Base-by-base conservation (phyloP, 352 stramenopile genomes). In the Pythium phragmitis region DNA sequence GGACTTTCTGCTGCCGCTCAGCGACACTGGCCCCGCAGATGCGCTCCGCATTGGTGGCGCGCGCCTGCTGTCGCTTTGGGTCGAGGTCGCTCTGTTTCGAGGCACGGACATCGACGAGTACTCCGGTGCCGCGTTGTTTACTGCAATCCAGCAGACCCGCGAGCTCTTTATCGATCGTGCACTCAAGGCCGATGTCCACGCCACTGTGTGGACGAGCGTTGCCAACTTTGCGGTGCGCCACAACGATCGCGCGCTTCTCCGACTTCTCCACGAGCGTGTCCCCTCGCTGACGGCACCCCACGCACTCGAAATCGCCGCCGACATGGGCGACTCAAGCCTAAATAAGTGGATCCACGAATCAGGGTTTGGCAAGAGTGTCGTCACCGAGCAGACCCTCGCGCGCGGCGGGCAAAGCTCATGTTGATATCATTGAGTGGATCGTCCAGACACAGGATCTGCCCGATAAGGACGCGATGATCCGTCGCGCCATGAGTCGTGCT, bases 1-100 rank as follows among this genome's bases (percentile, higher is more conserved):
- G n/a, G 46, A 57, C 21, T 57, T 45, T 23, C 26, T 64, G 14
- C 14, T 64, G 14, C 57, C 57, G 17, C 48, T 64, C 7, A 17
- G 16, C 16, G 47, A 45, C 1, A 2, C 57, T 16, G 47, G 48
- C 1, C 47, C 57, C 6, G 36, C 34, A 16, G 3, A 16, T 3
- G 57, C 47, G 57, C 23, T 34, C 2, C 26, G 26, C 7, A 3
- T 64, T 16, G 57, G 57, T 26, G 48, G 57, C 57, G 0, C 1
- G 19, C 46, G 57, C 9, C 47, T 64, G 4, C 36, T 64, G 7
- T 34, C 14, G 21, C 47, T 64, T 1, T 64, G 57, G 57, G 26
- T 30, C 26, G 26, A 30, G 26, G 26, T 30, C 26, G 26, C 26
- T 30, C 26, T 30, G 26, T 30, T 16, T 57, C 57, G 57, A 57